Conservation (phyloP, 192 early-diverging fungal genomes). For the Mortierella claussenii region DNA sequence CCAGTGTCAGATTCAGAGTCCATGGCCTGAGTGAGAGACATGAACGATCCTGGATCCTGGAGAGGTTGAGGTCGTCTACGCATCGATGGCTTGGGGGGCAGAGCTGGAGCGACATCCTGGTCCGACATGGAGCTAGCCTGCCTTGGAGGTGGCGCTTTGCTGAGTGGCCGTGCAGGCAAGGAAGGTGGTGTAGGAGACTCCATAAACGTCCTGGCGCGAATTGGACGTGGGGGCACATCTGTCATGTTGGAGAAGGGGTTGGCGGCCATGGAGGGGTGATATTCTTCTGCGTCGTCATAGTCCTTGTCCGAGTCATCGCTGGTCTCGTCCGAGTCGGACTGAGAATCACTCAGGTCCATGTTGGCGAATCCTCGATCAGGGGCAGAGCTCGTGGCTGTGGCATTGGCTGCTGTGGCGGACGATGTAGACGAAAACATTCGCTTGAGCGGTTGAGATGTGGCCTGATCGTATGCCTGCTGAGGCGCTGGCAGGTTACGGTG, state of each 20-base stretch:
- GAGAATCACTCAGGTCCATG: constrained; percentile 45
- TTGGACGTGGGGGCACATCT: constrained; percentile 16
- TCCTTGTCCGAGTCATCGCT: constrained; percentile 52
- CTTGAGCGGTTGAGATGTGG: constrained; percentile 39
- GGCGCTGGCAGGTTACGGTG: constrained; percentile 45
- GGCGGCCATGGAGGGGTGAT: constrained; percentile 1
- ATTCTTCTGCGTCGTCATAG: constrained; percentile 44
- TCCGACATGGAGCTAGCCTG: constrained; percentile 8
- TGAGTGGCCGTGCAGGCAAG: constrained; percentile 36
- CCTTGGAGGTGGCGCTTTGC: constrained; percentile 8
- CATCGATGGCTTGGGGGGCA: constrained; percentile 36
- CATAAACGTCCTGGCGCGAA: constrained; percentile 12
- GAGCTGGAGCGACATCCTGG: constrained; percentile 31
- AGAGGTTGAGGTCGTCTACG: constrained; percentile 29
- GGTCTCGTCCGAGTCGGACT: constrained; percentile 47
- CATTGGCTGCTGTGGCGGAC: constrained; percentile 9
- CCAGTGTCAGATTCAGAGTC: constrained; percentile 15
- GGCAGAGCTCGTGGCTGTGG: constrained; percentile 20
- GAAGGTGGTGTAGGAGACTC: constrained; percentile 25
- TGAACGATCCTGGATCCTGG: constrained; percentile 24
- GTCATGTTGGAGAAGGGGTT: constrained; percentile 36
- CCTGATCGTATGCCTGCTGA: constrained; percentile 40
- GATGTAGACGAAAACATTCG: constrained; percentile 40
- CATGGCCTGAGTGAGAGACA: constrained; percentile 1
- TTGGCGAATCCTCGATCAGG: constrained; percentile 42